These are phyloP conservation scores for Candida ponderosae DNA, from an alignment of 805 yeast genomes.

Conservation along the genomic window DNA sequence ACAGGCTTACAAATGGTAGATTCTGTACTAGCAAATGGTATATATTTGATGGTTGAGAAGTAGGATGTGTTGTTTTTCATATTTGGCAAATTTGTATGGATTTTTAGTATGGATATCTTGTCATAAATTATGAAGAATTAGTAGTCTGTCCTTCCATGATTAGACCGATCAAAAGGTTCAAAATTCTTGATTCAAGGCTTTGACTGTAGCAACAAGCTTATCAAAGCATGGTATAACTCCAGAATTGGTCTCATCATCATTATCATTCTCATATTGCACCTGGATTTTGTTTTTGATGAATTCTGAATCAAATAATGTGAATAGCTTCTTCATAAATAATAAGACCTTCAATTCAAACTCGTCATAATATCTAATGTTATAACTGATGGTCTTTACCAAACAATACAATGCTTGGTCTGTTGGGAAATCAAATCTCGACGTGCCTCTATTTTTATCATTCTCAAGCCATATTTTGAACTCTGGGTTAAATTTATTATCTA, in stretches of 20 bases:
- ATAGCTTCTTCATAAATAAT: constrained; percentile 35
- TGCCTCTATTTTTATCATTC: constrained; percentile 11
- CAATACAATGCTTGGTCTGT: constrained; percentile 33
- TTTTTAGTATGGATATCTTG: no score
- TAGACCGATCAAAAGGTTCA: no score
- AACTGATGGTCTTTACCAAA: constrained; percentile 45
- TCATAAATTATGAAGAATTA: no score
- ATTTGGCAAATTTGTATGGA: no score
- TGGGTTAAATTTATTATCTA: constrained; percentile 5
- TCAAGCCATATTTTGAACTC: constrained; percentile 8
- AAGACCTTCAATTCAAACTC: constrained; percentile 37
- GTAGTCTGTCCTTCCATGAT: no score
- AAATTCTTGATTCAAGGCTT: neutral
- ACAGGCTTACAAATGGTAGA: no score
- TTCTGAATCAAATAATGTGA: constrained; percentile 26
- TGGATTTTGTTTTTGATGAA: constrained; percentile 21
- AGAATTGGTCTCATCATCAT: constrained; percentile 13
- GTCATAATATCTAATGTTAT: constrained; percentile 61
- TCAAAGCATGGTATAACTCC: constrained; percentile 22
- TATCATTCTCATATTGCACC: constrained; percentile 19
- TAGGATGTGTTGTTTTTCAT: no score
- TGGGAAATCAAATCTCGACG: constrained; percentile 14
- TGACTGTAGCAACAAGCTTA: constrained; percentile 4
- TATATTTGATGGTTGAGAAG: no score
- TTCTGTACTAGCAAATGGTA: no score